phyloP scores from a whole-genome alignment of 768 basidiomycete genomes.

The Naganishia onofrii region DNA sequence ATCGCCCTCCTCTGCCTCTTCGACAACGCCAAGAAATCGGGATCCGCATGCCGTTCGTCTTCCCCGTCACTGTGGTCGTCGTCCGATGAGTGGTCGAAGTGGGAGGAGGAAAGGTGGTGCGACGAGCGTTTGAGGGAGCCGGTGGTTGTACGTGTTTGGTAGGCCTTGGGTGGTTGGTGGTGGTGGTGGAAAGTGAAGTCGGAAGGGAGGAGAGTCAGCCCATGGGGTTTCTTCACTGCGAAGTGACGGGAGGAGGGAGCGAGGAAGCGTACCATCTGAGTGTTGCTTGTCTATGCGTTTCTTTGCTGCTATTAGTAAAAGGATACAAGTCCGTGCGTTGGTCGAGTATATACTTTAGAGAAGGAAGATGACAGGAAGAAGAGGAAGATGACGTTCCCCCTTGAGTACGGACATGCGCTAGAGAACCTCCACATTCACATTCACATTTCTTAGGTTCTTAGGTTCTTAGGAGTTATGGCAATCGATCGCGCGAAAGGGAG shows the following conservation, averaged over 20 bases:
- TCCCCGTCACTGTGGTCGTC: conserved; percentile 4
- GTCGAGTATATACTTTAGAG: neutral
- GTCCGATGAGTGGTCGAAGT: conserved; percentile 23
- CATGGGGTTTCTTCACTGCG: no score
- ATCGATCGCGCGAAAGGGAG: neutral
- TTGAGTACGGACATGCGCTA: neutral
- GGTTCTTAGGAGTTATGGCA: no score
- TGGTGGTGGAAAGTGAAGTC: no score
- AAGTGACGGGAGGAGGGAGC: no score
- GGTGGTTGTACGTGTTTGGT: conserved; percentile 9
- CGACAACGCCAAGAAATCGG: conserved; percentile 45
- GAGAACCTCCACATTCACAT: neutral
- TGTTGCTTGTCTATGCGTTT: no score
- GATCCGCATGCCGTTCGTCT: conserved; percentile 30
- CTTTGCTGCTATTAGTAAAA: no score
- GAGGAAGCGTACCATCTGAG: no score
- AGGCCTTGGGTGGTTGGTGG: neutral
- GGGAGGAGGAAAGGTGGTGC: neutral
- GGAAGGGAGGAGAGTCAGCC: neutral
- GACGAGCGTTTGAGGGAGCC: neutral
- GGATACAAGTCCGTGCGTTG: no score
- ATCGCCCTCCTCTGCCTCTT: conserved; percentile 36
- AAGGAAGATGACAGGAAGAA: neutral
- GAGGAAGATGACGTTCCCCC: neutral
- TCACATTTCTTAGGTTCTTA: no score